Evolutionary conservation across 2,329 filamentous ascomycete species (phyloP), one percentile per base, ranked within the genome.

Genomic region (Ophiostoma himal-ulmi): DNA sequence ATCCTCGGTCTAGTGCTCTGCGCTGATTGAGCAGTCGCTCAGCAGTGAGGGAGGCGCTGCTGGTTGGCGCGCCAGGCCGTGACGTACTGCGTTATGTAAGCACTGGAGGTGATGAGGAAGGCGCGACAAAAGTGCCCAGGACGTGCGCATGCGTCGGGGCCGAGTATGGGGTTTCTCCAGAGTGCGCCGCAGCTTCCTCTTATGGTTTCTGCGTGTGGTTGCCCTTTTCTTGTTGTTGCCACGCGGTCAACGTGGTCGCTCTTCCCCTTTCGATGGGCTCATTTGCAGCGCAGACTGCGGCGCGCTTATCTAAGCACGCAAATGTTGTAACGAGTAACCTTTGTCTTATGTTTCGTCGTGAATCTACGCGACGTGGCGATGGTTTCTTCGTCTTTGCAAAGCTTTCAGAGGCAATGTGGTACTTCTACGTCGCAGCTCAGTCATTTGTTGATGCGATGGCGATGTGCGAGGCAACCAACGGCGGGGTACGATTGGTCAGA

Each of bases 221-320:
- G n/a, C n/a, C 52, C 22, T 54, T 57, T 26, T 11, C 52, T 22
- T 34, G 26, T 62, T 26, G 57, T 62, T 13, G 57, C 57, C 57
- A 62, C 57, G 57, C 57, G 57, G 22, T 62, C 57, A 62, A 34
- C 26, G 57, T 34, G 57, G 13, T 62, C 26, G 26, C 57, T 62
- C n/a, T 62, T 34, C 13, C 57, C 14, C 57, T 34, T 62, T 34
- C 57, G 26, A 62, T 62, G 13, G 20, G 57, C 26, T 62, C 57
- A 62, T 62, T 34, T 62, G 57, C 57, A 34, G 26, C 57, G 17
- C 11, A 62, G 57, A 34, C 26, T 34, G 26, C 57, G 57, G 26
- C 57, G 26, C 26, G 14, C 57, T 62, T 62, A 26, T 13, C n/a
- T 57, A 34, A 62, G 57, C 57, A 34, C 57, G 57, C 57, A 62